Conservation (phyloP, 768 basidiomycete species). For the Phylloporus sp. region DNA sequence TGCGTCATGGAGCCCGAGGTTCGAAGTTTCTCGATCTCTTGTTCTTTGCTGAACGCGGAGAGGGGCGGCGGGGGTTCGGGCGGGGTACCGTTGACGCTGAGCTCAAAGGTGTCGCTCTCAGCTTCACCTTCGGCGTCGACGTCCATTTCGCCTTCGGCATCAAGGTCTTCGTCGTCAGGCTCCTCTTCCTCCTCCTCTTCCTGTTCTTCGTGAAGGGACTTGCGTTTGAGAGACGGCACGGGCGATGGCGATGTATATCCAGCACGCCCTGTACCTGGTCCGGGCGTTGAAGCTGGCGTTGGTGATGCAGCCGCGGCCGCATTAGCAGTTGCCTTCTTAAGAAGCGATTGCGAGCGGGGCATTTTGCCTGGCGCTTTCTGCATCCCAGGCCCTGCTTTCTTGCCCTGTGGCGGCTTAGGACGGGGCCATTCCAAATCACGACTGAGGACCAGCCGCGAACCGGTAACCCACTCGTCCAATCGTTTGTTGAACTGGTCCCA, state of each 20-base stretch:
- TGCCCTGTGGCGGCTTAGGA: constrained; percentile 61
- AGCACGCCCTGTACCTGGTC: constrained; percentile 27
- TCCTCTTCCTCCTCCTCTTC: constrained; percentile 59
- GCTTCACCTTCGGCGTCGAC: constrained; percentile 43
- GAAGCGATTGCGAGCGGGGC: constrained; percentile 50
- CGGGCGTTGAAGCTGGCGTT: constrained; percentile 48
- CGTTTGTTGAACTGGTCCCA: constrained; percentile 99
- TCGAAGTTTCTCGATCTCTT: constrained; percentile 97
- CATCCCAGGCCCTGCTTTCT: constrained; percentile 43
- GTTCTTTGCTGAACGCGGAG: constrained; percentile 86
- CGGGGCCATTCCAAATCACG: constrained; percentile 95
- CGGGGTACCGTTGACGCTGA: constrained; percentile 45
- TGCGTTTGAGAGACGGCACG: constrained; percentile 61
- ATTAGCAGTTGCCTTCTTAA: constrained; percentile 68
- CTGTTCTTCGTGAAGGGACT: constrained; percentile 55
- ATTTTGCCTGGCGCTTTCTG: constrained; percentile 62
- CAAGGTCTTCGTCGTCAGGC: constrained; percentile 42
- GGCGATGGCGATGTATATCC: constrained; percentile 54
- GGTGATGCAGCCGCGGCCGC: constrained; percentile 61
- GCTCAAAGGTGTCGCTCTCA: constrained; percentile 68
- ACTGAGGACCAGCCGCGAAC: constrained; percentile 75
- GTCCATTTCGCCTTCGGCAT: constrained; percentile 43
- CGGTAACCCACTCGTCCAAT: constrained; percentile 94
- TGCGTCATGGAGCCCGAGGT: constrained; percentile 99
- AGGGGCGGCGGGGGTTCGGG: constrained; percentile 48